Percentiles rank a stretch among this genome's conserved stretches.
Evolutionary conservation across 164 flowering plant genomes (phyloP).

Genomic region (Vitis vinifera): DNA sequence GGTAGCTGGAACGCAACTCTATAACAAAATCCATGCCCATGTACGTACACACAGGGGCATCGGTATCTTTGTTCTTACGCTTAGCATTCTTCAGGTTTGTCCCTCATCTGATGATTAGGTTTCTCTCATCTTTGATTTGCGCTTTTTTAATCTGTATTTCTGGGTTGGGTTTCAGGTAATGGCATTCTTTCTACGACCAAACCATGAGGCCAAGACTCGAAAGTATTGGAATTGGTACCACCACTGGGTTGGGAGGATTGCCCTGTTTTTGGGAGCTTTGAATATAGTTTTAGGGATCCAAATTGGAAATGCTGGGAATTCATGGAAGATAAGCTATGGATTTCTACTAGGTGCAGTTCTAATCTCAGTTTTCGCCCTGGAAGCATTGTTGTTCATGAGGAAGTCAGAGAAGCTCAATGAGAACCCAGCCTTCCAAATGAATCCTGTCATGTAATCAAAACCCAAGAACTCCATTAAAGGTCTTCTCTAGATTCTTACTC

Average conservation of each 20-base stretch:
- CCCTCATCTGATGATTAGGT: background rate
- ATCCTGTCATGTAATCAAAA: constrained; percentile 18
- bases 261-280: constrained; percentile 62
- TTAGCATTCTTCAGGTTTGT: constrained; percentile 74
- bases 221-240: constrained; percentile 86
- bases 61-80: constrained; percentile 62
- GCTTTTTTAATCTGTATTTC: background rate
- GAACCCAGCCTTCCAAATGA: constrained; percentile 42
- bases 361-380: constrained; percentile 51
- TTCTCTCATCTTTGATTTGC: no score
- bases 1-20: constrained; percentile 56
- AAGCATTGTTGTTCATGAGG: constrained; percentile 38
- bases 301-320: constrained; percentile 41
- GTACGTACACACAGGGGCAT: constrained; percentile 58
- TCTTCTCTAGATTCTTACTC: no score
- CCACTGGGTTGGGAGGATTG: constrained; percentile 62
- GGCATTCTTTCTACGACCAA: constrained; percentile 67
- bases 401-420: constrained; percentile 22
- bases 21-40: constrained; percentile 31
- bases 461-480: background rate
- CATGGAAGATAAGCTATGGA: constrained; percentile 72
- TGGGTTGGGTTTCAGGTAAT: constrained; percentile 42
- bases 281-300: constrained; percentile 68
- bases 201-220: constrained; percentile 58
- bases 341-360: constrained; percentile 45